Evolutionary conservation across 2,329 filamentous ascomycete genomes (phyloP).

Genomic region (Fusarium compactum): DNA sequence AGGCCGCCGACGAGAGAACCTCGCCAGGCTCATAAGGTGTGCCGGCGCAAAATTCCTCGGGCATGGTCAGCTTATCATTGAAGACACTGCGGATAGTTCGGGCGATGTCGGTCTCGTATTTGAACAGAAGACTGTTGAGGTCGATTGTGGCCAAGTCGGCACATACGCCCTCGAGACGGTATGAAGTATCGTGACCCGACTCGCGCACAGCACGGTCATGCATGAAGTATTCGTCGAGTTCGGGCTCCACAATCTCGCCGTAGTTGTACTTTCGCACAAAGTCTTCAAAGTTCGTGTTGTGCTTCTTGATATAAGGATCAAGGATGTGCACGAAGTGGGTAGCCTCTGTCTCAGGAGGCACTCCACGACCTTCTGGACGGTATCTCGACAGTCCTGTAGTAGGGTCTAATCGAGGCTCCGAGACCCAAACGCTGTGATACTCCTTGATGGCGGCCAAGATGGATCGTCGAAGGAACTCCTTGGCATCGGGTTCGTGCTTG

Average conservation of each 20-base stretch:
- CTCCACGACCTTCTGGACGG: constrained; percentile 83
- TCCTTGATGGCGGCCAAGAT: constrained; percentile 96
- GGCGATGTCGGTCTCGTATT: constrained; percentile 95
- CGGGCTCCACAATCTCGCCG: constrained; percentile 80
- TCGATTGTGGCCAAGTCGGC: constrained; percentile 94
- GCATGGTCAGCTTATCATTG: constrained; percentile 83
- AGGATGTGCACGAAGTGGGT: constrained; percentile 88
- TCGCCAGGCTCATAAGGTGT: constrained; percentile 73
- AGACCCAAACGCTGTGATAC: constrained; percentile 90
- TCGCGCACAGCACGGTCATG: constrained; percentile 96
- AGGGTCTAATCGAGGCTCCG: constrained; percentile 80
- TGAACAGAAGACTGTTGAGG: constrained; percentile 93
- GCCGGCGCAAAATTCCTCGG: constrained; percentile 81
- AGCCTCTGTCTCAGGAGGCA: constrained; percentile 92
- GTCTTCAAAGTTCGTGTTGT: constrained; percentile 82
- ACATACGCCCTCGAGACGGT: constrained; percentile 88
- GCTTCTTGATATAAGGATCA: constrained; percentile 84
- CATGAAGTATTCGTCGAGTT: constrained; percentile 93
- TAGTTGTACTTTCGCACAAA: constrained; percentile 92
- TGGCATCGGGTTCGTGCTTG: constrained; percentile 82
- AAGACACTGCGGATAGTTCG: constrained; percentile 87
- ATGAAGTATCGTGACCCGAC: constrained; percentile 96
- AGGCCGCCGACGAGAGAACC: constrained; percentile 83
- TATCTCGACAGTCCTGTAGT: constrained; percentile 86
- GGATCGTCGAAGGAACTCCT: constrained; percentile 83